Evolutionary conservation across 75 land plant species (phyloP).

Genomic region (Cryptomeria japonica): DNA sequence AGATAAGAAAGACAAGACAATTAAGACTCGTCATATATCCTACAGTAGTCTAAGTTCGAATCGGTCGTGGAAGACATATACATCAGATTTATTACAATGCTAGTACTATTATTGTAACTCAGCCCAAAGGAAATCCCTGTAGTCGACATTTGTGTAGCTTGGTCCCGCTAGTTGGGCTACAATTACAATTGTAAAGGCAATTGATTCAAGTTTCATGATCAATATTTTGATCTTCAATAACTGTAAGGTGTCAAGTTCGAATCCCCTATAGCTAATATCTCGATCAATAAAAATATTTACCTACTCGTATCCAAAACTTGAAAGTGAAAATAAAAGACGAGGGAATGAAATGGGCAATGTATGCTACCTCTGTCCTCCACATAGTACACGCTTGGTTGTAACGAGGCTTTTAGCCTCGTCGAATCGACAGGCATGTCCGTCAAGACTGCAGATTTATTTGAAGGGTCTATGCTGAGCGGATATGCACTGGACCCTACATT

Average conservation of each 20-base stretch:
- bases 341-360: not conserved
- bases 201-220: not conserved
- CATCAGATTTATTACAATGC: not conserved
- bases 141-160: not conserved
- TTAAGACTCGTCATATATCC: not conserved
- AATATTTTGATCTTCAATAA: not conserved
- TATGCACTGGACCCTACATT: not conserved
- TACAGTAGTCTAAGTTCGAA: not conserved
- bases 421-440: not conserved
- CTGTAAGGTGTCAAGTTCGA: not conserved
- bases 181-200: not conserved
- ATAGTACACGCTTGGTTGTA: not conserved
- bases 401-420: not conserved
- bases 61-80: no score
- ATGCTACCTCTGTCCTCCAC: not conserved
- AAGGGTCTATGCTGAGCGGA: not conserved
- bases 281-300: not conserved
- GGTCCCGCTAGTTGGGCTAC: not conserved
- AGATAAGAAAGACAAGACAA: no score
- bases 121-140: not conserved
- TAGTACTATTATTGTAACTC: not conserved
- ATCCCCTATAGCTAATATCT: not conserved
- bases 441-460: not conserved
- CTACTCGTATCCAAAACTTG: not conserved
- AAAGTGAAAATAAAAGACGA: not conserved